Evolutionary conservation across 2,329 filamentous ascomycete genomes (phyloP), one percentile per base, ranked within the genome.

Genomic region (Fusarium nodosum): DNA sequence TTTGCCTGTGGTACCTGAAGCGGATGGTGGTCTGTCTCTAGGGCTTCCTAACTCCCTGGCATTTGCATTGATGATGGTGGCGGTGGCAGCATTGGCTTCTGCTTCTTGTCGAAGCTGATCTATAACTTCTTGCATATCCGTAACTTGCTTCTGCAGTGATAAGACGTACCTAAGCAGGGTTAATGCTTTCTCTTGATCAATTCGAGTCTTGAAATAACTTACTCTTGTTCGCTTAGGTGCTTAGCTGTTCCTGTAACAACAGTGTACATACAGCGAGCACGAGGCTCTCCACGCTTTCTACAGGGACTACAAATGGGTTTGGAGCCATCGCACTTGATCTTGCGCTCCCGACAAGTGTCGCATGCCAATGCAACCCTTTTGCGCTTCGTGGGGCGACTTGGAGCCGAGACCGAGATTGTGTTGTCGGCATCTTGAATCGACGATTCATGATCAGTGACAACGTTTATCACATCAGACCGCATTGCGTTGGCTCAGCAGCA

Each of bases 291-390:
- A 13, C 41, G 34, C 24, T 62, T 62, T 1, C 26, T 46, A 11
- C 60, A 62, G 13, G 57, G 60, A 7, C 30, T 62, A 20, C 60
- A 62, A 0, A 62, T 9, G 2, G 60, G 60, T 1, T 62, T 62
- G 1, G 41, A 41, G 5, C 60, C 57, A 13, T 62, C 60, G 13
- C 60, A 62, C 2, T 55, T 61, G 41, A 62, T 36, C 3, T 62
- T 62, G 4, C 60, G 57, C 1, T 62, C 60, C 3, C 60, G 57
- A 18, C 60, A 62, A 4, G 16, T 47, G 3, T 62, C 60, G 6
- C 60, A 62, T 12, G 60, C 60, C 39, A 62, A 55, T 8, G 60
- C 60, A 6, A 62, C 60, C 7, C 57, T 34, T 13, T 55, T 62
- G 2, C 60, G 47, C 1, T 62, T 62, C 0, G 46, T 4, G 0